Base-by-base conservation (phyloP, 805 yeast species). In the Candida pini region DNA sequence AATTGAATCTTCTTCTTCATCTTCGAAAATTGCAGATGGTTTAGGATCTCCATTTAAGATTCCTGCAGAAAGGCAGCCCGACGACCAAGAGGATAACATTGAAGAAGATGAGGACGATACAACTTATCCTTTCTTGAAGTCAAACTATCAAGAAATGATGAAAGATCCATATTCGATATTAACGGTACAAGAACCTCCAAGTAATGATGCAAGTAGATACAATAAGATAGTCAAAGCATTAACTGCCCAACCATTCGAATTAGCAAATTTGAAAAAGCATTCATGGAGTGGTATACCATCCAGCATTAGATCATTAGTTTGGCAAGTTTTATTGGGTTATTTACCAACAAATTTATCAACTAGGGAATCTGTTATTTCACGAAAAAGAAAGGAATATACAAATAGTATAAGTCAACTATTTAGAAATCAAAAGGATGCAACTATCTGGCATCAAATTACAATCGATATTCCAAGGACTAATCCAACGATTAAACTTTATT, bases 251-350 rank as follows among this genome's bases (percentile, higher is more conserved):
- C 63, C 65, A n/a, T 76, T 89, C 24, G 84, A 86, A 44, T 56
- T 85, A 39, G 69, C 68, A 31, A 88, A 80, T 33, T 66, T 92
- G 35, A 71, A 86, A 42, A 78, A 82, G 52, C 69, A 88, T 33
- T 74, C 96, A 13, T 92, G 98, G 97, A 83, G 89, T 49, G 98
- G 99, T 2, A 75, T 92, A 5, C 97, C 98, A 0, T 63, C 71
- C 9, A 80, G 78, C 38, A 67, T 88, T 38, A 68, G 97, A 39
- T 84, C 97, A 0, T 61, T 81, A 26, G 76, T 84, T 9, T 92
- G 98, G 98, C 95, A 87, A 60, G 62, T 89, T 13, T 58, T 92
- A 31, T 68, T 90, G 33, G 97, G 97, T 1, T 92, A 92, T 55
- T 63, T 90, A 24, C 96, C 98, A 2, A 76, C 92, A 1, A 92